phyloP scores from a whole-genome alignment of 495 filamentous ascomycete species.

The Aspergillus biplanus region DNA sequence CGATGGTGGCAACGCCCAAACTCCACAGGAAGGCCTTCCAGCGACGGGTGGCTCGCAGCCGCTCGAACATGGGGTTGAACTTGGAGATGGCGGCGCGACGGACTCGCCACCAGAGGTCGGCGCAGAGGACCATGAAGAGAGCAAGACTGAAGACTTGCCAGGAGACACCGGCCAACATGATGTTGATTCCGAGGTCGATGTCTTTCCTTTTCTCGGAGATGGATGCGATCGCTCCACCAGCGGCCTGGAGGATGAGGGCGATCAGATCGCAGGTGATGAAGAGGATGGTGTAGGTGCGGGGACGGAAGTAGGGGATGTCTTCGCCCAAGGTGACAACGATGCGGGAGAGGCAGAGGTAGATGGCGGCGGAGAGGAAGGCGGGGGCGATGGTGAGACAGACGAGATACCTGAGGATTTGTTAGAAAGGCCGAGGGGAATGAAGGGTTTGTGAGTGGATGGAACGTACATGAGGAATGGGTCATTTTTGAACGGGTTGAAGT shows the following conservation, averaged over 20 bases:
- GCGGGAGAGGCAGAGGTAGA: conserved; percentile 61
- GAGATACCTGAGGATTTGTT: conserved; percentile 38
- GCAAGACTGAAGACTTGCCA: conserved; percentile 57
- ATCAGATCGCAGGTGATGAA: conserved; percentile 61
- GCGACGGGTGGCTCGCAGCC: not conserved
- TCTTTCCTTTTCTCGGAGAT: conserved; percentile 36
- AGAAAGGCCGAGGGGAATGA: not conserved
- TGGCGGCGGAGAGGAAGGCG: conserved; percentile 59
- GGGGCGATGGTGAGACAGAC: conserved; percentile 59
- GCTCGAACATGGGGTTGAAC: not conserved
- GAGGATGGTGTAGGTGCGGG: conserved; percentile 54
- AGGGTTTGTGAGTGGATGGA: not conserved
- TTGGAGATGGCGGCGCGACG: conserved; percentile 12
- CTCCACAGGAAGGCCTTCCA: not conserved
- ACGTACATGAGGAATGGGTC: conserved; percentile 35
- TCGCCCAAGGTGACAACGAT: conserved; percentile 55
- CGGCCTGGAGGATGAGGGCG: conserved; percentile 57
- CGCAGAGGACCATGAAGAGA: conserved; percentile 54
- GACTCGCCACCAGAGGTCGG: conserved; percentile 52
- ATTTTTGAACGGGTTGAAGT: conserved; percentile 38
- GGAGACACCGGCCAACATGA: conserved; percentile 58
- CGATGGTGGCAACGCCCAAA: conserved; percentile 51
- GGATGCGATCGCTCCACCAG: conserved; percentile 58
- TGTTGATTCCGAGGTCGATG: conserved; percentile 45
- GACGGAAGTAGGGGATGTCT: conserved; percentile 49